Evolutionary conservation across 345 rosid genomes (phyloP), one percentile per base, ranked within the genome.

Genomic region (Triadica sebifera): DNA sequence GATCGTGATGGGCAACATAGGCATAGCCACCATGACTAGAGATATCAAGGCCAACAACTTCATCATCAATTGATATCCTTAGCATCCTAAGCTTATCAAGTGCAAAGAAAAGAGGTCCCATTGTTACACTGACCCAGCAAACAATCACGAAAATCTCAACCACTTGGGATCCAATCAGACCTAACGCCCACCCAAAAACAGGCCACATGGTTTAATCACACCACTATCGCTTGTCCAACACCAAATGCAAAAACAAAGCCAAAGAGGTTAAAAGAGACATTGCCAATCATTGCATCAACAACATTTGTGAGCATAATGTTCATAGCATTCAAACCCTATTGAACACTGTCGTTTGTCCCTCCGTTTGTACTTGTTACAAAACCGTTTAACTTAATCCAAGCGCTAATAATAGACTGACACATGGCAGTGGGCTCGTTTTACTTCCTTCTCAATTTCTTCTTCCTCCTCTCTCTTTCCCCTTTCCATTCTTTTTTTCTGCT

Each of bases 181-280:
- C 90, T 86, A 86, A 12, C 90, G 87, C 6, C 93, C 88, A 2
- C 94, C 94, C 88, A 89, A 78, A 3, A 86, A 20, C 0, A 87
- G 81, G 11, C 93, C 89, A 25, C 78, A 82, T 0, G 91, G 88
- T 12, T 91, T 80, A 0, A 58, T 43, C 19, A 85, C 80, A 1
- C 85, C 84, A 1, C 62, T 69, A 29, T 55, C 66, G 81, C 79
- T 60, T 80, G 49, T 4, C 78, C 82, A 16, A 79, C 80, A n/a
- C 91, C 94, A 45, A 88, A 90, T 8, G 94, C 89, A 76, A 88
- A 86, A 62, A 89, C 94, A 77, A 90, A 90, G 79, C 94, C 94
- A 43, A 88, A 88, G 72, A 90, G 84, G 80, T 78, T 86, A 74
- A 84, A 90, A 67, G 91, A 88, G 50, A 90, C 75, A 84, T 90